Evolutionary conservation across 1,284 basidiomycete genomes (phyloP).

Genomic region (Rhodotorula sp.): DNA sequence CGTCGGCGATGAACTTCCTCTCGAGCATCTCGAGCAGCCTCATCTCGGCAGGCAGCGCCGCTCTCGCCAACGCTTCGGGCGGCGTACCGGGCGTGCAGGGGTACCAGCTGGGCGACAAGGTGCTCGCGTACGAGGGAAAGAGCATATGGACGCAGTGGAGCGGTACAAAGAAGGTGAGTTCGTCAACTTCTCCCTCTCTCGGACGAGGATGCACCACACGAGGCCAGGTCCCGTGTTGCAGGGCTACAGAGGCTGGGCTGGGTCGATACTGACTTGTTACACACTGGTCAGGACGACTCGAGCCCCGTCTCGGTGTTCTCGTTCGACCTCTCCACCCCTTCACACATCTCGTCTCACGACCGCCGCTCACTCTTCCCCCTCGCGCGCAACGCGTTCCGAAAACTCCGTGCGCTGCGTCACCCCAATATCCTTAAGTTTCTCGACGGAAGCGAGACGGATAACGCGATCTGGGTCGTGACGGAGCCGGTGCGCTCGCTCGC

Average conservation of each 20-base stretch:
- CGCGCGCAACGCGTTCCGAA: slow-evolving; percentile 86
- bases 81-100: slow-evolving; percentile 41
- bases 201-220: too few species aligned
- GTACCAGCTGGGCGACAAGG: slow-evolving; percentile 77
- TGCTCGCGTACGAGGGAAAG: slow-evolving; percentile 63
- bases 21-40: slow-evolving; percentile 28
- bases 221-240: too few species aligned
- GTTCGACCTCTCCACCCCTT: slow-evolving; percentile 61
- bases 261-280: neutral
- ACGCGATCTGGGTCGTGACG: slow-evolving; percentile 86
- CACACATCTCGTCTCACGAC: slow-evolving; percentile 52
- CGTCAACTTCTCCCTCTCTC: neutral
- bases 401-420: slow-evolving; percentile 86
- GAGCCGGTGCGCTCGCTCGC: slow-evolving; percentile 81
- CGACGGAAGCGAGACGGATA: slow-evolving; percentile 71
- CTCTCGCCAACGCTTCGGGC: slow-evolving; percentile 18
- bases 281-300: slow-evolving; percentile 71
- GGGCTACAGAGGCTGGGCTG: neutral
- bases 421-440: slow-evolving; percentile 94
- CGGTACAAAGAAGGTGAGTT: slow-evolving; percentile 77
- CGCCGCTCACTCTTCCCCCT: slow-evolving; percentile 64
- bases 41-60: slow-evolving; percentile 26
- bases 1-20: slow-evolving; percentile 26
- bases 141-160: slow-evolving; percentile 84
- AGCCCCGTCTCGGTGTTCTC: slow-evolving; percentile 81